These are phyloP conservation scores for Saturnispora sekii DNA, from an alignment of 805 yeast species.

Conservation along the genomic window DNA sequence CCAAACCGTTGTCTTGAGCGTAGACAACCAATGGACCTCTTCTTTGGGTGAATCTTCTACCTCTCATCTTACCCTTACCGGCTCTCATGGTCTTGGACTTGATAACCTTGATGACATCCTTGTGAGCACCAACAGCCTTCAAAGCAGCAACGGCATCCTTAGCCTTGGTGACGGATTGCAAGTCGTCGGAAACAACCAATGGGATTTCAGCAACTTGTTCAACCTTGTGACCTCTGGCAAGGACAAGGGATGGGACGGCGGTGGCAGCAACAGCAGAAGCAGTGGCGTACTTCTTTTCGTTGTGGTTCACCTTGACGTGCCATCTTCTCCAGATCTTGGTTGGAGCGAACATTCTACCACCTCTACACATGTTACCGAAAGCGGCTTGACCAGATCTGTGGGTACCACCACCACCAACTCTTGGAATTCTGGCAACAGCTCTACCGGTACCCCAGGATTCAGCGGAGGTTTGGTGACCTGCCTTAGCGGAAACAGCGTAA, in stretches of 20 bases:
- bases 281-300: conserved; percentile 99
- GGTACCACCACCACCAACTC: conserved; percentile 99
- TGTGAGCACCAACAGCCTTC: conserved; percentile 98
- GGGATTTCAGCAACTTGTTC: conserved; percentile 98
- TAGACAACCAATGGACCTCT: conserved; percentile 99
- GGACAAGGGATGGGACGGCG: conserved; percentile 94
- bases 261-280: conserved; percentile 99
- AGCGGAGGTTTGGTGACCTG: conserved; percentile 99
- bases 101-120: conserved; percentile 95
- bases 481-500: conserved; percentile 98
- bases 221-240: conserved; percentile 99
- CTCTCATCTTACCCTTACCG: conserved; percentile 99
- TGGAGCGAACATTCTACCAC: conserved; percentile 99
- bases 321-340: conserved; percentile 99
- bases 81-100: conserved; percentile 98
- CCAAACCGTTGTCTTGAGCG: conserved; percentile 95
- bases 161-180: conserved; percentile 91
- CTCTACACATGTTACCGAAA: conserved; percentile 99
- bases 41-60: conserved; percentile 99
- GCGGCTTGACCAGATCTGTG: conserved; percentile 99
- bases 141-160: conserved; percentile 97
- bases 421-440: conserved; percentile 99
- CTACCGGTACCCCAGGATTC: conserved; percentile 99
- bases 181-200: conserved; percentile 87
- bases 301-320: conserved; percentile 99